Evolutionary conservation across 805 yeast species (phyloP).

Genomic region (Metschnikowia noctiluminum): DNA sequence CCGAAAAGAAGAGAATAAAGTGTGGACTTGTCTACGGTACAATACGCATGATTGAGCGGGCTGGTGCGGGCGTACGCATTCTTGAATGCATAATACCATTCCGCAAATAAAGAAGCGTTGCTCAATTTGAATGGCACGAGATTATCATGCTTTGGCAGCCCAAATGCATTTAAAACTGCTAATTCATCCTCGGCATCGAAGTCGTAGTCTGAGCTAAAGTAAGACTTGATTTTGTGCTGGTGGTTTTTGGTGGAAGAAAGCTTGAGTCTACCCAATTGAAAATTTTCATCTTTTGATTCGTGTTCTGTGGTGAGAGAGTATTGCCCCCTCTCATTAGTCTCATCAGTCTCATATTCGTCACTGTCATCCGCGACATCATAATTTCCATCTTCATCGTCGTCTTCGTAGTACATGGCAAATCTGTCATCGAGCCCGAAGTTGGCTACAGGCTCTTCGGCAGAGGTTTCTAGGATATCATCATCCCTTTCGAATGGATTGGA

Average conservation of each 20-base stretch:
- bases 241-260: not conserved
- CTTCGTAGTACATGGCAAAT: too few relatives aligned
- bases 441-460: too few relatives aligned
- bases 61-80: conserved; percentile 1
- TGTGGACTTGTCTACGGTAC: not conserved
- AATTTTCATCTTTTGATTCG: not conserved
- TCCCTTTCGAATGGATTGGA: too few relatives aligned
- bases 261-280: conserved; percentile 5
- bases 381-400: too few relatives aligned
- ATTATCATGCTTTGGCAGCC: conserved; percentile 1
- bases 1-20: not conserved
- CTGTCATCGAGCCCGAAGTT: too few relatives aligned
- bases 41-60: conserved; percentile 5
- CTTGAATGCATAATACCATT: conserved; percentile 4
- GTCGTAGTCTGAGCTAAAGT: not conserved
- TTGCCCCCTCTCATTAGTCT: not conserved
- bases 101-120: conserved; percentile 2
- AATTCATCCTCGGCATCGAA: not conserved
- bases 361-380: not conserved
- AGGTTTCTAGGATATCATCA: too few relatives aligned
- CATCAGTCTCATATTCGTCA: not conserved
- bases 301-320: not conserved
- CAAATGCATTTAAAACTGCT: not conserved
- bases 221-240: not conserved
- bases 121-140: conserved; percentile 4